These are phyloP conservation scores for Jamesozyma lodderae DNA, from an alignment of 805 yeast genomes.

Conservation along the genomic window DNA sequence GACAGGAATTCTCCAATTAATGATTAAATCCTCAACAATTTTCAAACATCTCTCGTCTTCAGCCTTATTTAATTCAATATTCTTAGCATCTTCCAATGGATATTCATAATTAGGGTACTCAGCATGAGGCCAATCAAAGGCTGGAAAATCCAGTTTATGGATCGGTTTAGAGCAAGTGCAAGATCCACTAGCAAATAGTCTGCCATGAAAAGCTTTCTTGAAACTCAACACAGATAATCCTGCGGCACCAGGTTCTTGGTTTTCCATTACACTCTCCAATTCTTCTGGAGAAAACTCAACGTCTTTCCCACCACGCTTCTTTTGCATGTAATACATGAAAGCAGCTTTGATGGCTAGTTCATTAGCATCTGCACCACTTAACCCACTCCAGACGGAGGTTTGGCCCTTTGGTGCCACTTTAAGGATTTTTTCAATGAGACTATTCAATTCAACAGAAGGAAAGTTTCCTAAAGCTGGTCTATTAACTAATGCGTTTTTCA, in stretches of 20 bases:
- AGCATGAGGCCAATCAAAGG: conserved; percentile 96
- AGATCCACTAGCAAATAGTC: conserved; percentile 85
- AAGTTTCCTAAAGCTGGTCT: conserved; percentile 63
- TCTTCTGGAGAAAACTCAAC: conserved; percentile 62
- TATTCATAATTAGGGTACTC: conserved; percentile 79
- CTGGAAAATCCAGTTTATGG: conserved; percentile 87
- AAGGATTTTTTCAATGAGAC: conserved; percentile 40
- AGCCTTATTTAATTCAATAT: conserved; percentile 51
- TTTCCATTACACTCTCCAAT: conserved; percentile 63
- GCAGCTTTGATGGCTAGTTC: conserved; percentile 68
- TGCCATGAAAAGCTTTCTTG: conserved; percentile 87
- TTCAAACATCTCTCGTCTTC: conserved; percentile 80
- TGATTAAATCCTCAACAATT: conserved; percentile 62
- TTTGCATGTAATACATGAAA: conserved; percentile 52
- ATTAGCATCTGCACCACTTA: conserved; percentile 61
- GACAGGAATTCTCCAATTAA: conserved; percentile 63
- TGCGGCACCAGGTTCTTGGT: conserved; percentile 82
- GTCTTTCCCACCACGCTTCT: conserved; percentile 53
- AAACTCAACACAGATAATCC: conserved; percentile 79
- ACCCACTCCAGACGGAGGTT: conserved; percentile 52
- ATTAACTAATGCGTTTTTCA: conserved; percentile 56
- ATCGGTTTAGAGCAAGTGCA: conserved; percentile 91
- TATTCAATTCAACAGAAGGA: conserved; percentile 47
- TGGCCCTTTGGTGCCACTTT: conserved; percentile 60
- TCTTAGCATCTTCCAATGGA: conserved; percentile 65